phyloP scores from a whole-genome alignment of 2,329 filamentous ascomycete species.

The Talaromyces marneffei region DNA sequence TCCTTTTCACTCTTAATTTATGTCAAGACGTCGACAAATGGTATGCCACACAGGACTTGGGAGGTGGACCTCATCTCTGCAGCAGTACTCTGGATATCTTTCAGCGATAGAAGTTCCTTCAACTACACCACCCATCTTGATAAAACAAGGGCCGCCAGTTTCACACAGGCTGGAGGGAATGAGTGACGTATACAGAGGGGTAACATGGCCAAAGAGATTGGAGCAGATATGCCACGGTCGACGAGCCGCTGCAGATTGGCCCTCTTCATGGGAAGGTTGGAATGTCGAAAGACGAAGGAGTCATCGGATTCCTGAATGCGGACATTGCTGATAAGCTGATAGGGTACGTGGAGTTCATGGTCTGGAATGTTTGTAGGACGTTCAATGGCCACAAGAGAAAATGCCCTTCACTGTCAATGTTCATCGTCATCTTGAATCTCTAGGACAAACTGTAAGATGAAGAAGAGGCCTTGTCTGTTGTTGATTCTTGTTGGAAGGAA shows the following conservation, averaged over 20 bases:
- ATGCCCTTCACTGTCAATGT: no score
- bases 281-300: constrained; percentile 2
- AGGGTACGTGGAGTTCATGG: background rate
- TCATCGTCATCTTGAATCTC: background rate
- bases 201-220: background rate
- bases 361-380: background rate
- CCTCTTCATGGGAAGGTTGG: background rate
- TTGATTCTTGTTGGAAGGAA: background rate
- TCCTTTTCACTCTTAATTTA: background rate
- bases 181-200: background rate
- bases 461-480: background rate
- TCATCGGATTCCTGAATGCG: background rate
- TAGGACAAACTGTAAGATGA: background rate
- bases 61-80: background rate
- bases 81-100: background rate
- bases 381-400: no score
- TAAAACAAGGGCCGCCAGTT: background rate
- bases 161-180: background rate
- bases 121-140: background rate
- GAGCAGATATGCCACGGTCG: background rate
- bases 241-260: background rate
- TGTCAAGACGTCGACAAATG: background rate
- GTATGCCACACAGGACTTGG: background rate
- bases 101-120: background rate
- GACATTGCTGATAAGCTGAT: background rate